phyloP scores from a whole-genome alignment of 169 alveolate species.

The Plasmodium gaboni region DNA sequence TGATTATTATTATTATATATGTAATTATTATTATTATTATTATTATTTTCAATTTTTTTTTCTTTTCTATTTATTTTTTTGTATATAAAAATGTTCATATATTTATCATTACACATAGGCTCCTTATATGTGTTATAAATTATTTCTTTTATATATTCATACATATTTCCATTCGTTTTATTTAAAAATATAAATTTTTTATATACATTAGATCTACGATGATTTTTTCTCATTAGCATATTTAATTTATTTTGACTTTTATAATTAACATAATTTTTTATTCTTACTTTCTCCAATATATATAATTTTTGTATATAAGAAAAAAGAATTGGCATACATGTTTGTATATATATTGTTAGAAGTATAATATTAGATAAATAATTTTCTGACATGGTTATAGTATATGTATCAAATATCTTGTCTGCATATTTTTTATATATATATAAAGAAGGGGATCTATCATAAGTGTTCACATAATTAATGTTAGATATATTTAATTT shows the following conservation, averaged over 20 bases:
- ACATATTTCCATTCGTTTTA: no score
- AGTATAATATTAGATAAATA: conserved; percentile 67
- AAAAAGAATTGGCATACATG: conserved; percentile 50
- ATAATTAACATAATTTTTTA: not conserved
- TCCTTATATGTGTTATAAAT: no score
- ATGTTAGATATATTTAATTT: not conserved
- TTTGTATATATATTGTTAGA: conserved; percentile 44
- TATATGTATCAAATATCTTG: conserved; percentile 26
- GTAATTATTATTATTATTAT: not conserved
- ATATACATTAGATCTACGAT: not conserved
- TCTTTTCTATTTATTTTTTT: conserved; percentile 1
- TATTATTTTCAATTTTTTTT: not conserved
- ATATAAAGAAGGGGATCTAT: not conserved
- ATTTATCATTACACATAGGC: not conserved
- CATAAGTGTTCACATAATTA: not conserved
- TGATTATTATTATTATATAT: no score
- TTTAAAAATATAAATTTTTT: no score
- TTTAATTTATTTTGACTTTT: not conserved
- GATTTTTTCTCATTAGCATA: not conserved
- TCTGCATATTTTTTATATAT: not conserved
- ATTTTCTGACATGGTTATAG: conserved; percentile 24
- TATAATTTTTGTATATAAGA: conserved; percentile 27
- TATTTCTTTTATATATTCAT: no score
- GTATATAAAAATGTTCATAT: not conserved
- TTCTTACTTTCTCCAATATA: not conserved